These are phyloP conservation scores for Calonectria montana DNA, from an alignment of 2,329 filamentous ascomycete genomes.

Conservation along the genomic window DNA sequence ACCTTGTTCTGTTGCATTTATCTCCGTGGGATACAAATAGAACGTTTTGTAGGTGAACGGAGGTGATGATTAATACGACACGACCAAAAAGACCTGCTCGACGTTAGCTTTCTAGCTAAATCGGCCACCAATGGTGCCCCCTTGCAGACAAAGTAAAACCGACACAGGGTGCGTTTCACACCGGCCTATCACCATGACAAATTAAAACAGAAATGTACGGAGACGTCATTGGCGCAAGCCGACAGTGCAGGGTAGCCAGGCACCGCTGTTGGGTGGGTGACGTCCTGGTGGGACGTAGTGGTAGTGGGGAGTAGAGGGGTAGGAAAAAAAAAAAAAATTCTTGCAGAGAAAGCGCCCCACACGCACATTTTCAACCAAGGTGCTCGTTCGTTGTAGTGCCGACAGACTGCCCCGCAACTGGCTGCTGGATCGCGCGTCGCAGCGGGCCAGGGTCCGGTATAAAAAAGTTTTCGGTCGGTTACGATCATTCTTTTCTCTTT, in stretches of 20 bases:
- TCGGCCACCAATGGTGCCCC: neutral
- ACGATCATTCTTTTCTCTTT: constrained; percentile 52
- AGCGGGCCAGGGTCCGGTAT: constrained; percentile 38
- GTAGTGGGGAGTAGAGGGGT: neutral
- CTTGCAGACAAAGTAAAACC: neutral
- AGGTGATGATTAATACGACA: too few relatives aligned
- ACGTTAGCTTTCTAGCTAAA: neutral
- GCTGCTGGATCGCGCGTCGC: constrained; percentile 32
- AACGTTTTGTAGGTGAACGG: neutral
- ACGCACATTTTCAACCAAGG: neutral
- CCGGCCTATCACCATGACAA: neutral
- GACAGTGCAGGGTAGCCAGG: neutral
- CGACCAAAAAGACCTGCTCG: too few relatives aligned
- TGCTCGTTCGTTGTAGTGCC: constrained; percentile 16
- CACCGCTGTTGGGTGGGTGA: neutral
- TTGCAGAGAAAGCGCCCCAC: neutral
- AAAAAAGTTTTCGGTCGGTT: constrained; percentile 56
- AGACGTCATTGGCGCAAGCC: constrained; percentile 4
- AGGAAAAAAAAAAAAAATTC: constrained; percentile 8
- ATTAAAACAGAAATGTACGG: neutral
- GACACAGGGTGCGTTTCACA: neutral
- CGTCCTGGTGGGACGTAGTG: too few relatives aligned
- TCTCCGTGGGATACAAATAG: too few relatives aligned
- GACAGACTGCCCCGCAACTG: constrained; percentile 19
- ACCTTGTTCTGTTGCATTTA: neutral